These are phyloP conservation scores for Fusarium sp. DNA, from an alignment of 2,329 filamentous ascomycete genomes.

Conservation along the genomic window DNA sequence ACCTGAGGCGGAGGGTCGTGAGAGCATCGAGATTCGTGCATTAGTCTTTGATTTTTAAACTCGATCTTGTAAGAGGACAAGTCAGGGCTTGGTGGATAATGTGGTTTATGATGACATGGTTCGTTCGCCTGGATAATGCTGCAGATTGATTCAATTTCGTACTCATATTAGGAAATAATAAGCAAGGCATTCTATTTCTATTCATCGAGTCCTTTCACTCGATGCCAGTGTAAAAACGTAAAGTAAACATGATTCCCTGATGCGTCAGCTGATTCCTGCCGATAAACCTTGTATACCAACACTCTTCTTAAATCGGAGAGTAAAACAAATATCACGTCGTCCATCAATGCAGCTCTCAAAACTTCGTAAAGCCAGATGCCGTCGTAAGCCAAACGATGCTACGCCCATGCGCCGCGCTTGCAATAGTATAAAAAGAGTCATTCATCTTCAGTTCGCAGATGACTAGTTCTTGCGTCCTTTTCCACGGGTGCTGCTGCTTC, in stretches of 20 bases:
- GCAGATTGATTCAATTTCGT: background rate
- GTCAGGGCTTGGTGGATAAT: background rate
- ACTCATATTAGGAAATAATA: conserved; percentile 19
- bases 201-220: conserved; percentile 25
- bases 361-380: conserved; percentile 22
- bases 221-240: conserved; percentile 22
- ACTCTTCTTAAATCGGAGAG: conserved; percentile 23
- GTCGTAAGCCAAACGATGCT: conserved; percentile 35
- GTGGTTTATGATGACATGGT: background rate
- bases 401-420: conserved; percentile 48
- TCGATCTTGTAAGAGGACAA: background rate
- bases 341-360: conserved; percentile 13
- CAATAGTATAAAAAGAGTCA: conserved; percentile 46
- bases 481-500: conserved; percentile 64
- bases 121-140: background rate
- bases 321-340: conserved; percentile 27
- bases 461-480: conserved; percentile 55
- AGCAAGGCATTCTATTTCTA: conserved; percentile 41
- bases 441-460: conserved; percentile 7
- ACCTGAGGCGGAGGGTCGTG: conserved; percentile 75
- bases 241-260: conserved; percentile 11
- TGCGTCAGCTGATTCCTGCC: conserved; percentile 7
- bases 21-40: conserved; percentile 91
- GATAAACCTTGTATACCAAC: conserved; percentile 13
- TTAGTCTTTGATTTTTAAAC: conserved; percentile 78